These are phyloP conservation scores for Gigaspora rosea DNA, from an alignment of 192 early-diverging fungal genomes.

Conservation along the genomic window DNA sequence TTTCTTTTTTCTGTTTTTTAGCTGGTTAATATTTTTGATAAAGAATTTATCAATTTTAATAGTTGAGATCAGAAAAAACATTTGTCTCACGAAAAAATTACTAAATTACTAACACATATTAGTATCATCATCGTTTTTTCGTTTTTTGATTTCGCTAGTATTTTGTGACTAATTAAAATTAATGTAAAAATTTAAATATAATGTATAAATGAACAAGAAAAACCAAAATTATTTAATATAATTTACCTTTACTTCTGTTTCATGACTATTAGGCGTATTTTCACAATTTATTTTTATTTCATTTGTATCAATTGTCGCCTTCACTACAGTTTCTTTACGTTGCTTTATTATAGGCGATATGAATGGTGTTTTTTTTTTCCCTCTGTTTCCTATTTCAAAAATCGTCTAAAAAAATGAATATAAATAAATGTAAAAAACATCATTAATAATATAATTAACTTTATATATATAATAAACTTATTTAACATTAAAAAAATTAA, in stretches of 20 bases:
- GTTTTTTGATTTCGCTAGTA: no score
- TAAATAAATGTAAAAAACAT: not conserved
- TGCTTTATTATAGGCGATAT: conserved; percentile 69
- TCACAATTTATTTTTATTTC: no score
- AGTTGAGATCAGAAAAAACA: no score
- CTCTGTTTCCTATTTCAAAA: conserved; percentile 91
- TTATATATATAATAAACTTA: not conserved
- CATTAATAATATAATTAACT: not conserved
- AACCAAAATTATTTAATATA: no score
- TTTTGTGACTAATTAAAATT: no score
- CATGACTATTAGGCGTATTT: no score
- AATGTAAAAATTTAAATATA: no score
- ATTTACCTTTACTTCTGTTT: no score
- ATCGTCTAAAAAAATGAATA: conserved; percentile 60
- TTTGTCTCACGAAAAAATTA: no score
- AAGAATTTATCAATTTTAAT: not conserved
- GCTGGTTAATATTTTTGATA: conserved; percentile 7
- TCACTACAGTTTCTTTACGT: conserved; percentile 47
- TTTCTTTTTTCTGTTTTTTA: conserved; percentile 42
- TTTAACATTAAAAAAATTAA: not conserved
- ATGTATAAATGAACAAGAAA: no score
- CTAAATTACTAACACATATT: no score
- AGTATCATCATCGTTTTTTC: no score
- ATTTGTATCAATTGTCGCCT: conserved; percentile 35
- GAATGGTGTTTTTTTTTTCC: conserved; percentile 68